Evolutionary conservation across 139 green algal species (phyloP), one percentile per base, ranked within the genome.

Genomic region (Haematococcus lacustris): DNA sequence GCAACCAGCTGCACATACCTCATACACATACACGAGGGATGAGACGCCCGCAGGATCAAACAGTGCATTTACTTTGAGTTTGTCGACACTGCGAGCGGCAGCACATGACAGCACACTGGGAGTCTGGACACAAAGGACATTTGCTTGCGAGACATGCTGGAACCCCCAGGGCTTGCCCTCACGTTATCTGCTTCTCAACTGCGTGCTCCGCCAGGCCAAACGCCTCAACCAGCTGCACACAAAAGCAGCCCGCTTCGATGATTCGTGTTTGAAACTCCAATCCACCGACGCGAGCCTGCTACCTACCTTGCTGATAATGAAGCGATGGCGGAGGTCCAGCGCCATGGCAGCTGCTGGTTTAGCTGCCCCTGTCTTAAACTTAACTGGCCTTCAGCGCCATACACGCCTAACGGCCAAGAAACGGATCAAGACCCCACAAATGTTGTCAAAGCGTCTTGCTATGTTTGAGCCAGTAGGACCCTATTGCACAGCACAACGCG

Each of bases 11-110:
- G 17, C 1, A 13, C 72, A 66, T 70, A 82, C 83, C 77, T 93
- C 85, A 50, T 88, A 85, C 3, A 86, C 80, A 72, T 86, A 93
- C 6, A 82, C 69, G 17, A 93, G 73, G 3, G 84, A 79, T 1
- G 69, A 50, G 5, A 79, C 75, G 2, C 87, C 88, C 5, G 71
- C 68, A 3, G 78, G 57, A 21, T 88, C 78, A 33, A 91, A 85
- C 64, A 93, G 91, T 2, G 60, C 71, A 69, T 86, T 86, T 21
- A 92, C 79, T 9, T 82, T 78, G 33, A 75, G 60, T 53, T 84
- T 87, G 23, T 88, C 78, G 25, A 80, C 71, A 51, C 84, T 91
- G 78, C 71, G 74, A 17, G 66, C 28, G 40, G 32, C 40, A 26
- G 4, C 43, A n/a, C n/a, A 17, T 47, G 41, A 25, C 13, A 40